Conservation (phyloP, 2,329 filamentous ascomycete genomes). For the Zymoseptoria tritici region DNA sequence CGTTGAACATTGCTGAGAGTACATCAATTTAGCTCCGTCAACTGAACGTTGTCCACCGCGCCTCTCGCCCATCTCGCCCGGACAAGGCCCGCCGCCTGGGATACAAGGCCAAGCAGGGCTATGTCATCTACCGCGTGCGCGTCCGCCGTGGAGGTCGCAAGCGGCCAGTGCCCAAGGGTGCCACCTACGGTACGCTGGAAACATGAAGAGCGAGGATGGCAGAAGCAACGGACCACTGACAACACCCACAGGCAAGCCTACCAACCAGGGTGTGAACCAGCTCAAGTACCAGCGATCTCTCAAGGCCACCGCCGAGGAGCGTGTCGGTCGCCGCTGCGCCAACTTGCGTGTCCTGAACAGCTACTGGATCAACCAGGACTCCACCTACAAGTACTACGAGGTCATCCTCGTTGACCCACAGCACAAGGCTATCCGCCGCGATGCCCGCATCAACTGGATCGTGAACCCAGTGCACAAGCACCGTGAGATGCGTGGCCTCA, state of each 20-base stretch:
- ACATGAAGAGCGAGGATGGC: background rate
- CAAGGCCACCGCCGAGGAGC: conserved; percentile 96
- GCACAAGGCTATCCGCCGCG: conserved; percentile 99
- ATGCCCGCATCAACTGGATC: conserved; percentile 99
- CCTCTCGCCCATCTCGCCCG: conserved; percentile 92
- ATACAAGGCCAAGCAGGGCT: conserved; percentile 99
- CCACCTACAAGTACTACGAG: conserved; percentile 99
- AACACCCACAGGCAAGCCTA: conserved; percentile 76
- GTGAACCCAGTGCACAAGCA: conserved; percentile 99
- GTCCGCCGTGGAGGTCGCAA: conserved; percentile 99
- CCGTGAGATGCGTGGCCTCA: conserved; percentile 95
- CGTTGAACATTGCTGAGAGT: conserved; percentile 99
- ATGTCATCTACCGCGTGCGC: conserved; percentile 99
- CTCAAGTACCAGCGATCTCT: conserved; percentile 99
- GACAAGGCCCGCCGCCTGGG: conserved; percentile 99
- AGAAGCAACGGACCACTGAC: conserved; percentile 19
- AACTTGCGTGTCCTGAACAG: conserved; percentile 99
- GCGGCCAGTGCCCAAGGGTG: conserved; percentile 92
- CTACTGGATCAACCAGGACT: conserved; percentile 99
- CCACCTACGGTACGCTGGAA: conserved; percentile 78
- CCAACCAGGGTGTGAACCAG: conserved; percentile 99
- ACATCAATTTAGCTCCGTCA: conserved; percentile 99
- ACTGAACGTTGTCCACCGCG: conserved; percentile 99
- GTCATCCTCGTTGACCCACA: conserved; percentile 99
- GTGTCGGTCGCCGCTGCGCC: conserved; percentile 97